Evolutionary conservation across 805 yeast genomes (phyloP), one percentile per base, ranked within the genome.

Genomic region (Kodamaea sagamina): DNA sequence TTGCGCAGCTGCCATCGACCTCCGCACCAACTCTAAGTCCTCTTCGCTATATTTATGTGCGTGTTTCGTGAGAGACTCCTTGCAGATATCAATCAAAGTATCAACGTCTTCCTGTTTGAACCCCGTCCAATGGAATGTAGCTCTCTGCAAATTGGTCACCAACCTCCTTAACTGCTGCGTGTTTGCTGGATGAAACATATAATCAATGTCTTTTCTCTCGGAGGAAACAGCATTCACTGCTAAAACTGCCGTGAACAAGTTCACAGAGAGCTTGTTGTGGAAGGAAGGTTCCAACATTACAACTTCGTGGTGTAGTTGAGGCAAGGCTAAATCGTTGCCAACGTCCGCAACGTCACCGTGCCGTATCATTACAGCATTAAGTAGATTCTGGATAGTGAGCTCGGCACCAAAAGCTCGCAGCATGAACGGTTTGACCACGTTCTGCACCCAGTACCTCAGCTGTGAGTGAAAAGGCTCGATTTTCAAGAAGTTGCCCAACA

Each of bases 51-150:
- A 77, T 13, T 36, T 36, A 19, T 29, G 26, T 57, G 53, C 1
- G 24, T 53, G 51, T 45, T 72, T 72, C 12, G 72, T 66, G 26
- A 79, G 46, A 5, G 80, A 72, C 16, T 62, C 59, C 11, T 67
- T 61, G 39, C 84, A 74, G 21, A 83, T 74, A 16, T 64, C 61
- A 2, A 77, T 55, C 58, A 84, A 65, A 16, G 74, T 66, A 38
- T 77, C 77, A 21, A 84, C 67, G 59, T 84, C 89, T 32, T 68
- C 70, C 18, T 72, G 69, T 9, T 82, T 70, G 54, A 84, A 84
- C 0, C 89, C 89, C 1, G 87, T 80, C 90, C 90, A 84, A 52
- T 80, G 81, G 56, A 84, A 82, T 0, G 89, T 81, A 1, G 85
- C 80, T 45, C 83, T 68, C 57, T 79, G 86, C 21, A 84, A 55